Conservation (phyloP, 345 rosid species). For the Mallotus nudiflorus region DNA sequence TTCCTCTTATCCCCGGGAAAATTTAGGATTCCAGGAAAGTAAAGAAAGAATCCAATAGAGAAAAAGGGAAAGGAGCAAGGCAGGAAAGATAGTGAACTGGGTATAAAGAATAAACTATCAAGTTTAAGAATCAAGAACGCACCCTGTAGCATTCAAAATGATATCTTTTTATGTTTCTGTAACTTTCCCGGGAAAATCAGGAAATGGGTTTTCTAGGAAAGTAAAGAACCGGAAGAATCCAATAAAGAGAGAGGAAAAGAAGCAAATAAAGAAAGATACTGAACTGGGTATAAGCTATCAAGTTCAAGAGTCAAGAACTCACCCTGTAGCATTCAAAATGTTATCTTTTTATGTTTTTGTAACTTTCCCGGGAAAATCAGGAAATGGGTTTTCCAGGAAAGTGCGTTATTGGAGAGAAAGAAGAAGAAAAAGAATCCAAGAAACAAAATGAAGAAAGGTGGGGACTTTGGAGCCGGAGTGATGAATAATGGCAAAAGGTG, state of each 20-base stretch:
- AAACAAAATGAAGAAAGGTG: slow-evolving; percentile 12
- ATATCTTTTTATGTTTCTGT: not conserved
- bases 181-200: slow-evolving; percentile 3
- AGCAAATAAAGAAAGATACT: not conserved
- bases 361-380: not conserved
- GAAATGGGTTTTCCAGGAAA: slow-evolving; percentile 2
- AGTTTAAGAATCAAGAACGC: not conserved
- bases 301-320: not conserved
- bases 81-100: too few species aligned
- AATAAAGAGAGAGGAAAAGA: slow-evolving; percentile 13
- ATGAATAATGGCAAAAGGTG: not conserved
- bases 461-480: slow-evolving; percentile 38
- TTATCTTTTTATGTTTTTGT: not conserved
- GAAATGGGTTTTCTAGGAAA: not conserved
- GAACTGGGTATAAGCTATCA: not conserved
- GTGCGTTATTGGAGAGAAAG: not conserved
- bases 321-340: not conserved
- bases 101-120: too few species aligned
- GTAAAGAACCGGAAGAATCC: slow-evolving; percentile 36
- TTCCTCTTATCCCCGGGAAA: too few species aligned
- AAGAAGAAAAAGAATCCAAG: slow-evolving; percentile 47
- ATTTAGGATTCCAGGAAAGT: too few species aligned
- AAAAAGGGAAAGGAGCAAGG: too few species aligned
- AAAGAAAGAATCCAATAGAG: too few species aligned
- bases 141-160: not conserved